A percentile compares a stretch with the other conserved stretches of the same genome.
Evolutionary conservation across 2,329 filamentous ascomycete genomes (phyloP).

Genomic region (Penicillium janthinellum): DNA sequence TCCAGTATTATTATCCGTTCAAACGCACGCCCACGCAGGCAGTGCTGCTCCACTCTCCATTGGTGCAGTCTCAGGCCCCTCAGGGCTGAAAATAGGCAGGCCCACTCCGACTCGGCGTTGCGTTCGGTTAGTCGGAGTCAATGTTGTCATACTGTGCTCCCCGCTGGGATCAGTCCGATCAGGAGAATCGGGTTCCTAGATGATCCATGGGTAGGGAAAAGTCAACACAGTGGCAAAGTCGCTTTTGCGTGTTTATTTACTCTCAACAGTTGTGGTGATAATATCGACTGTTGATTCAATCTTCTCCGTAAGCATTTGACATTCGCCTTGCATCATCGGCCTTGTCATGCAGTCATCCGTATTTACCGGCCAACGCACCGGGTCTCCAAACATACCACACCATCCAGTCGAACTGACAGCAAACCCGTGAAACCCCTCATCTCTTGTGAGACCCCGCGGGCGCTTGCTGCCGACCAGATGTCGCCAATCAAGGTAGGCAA

Average conservation of each 20-base stretch:
- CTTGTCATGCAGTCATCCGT: background rate
- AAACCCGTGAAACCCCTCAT: background rate
- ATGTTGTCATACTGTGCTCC: conserved; percentile 4
- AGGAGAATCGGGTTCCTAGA: background rate
- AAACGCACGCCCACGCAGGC: background rate
- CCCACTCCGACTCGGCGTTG: conserved; percentile 2
- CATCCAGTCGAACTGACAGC: background rate
- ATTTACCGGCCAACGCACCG: background rate
- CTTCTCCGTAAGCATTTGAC: background rate
- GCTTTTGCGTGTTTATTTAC: background rate
- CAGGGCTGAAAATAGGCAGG: conserved; percentile 16
- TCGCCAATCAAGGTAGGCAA: background rate
- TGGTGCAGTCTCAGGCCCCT: conserved; percentile 13
- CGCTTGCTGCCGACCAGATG: background rate
- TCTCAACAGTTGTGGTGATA: background rate
- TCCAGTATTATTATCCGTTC: background rate
- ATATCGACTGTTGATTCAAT: background rate
- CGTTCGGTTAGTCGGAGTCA: conserved; percentile 3
- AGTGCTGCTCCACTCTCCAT: conserved; percentile 4
- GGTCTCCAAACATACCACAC: background rate
- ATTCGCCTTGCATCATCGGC: background rate
- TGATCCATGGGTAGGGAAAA: background rate
- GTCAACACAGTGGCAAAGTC: background rate
- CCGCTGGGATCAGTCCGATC: background rate
- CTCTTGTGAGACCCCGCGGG: background rate